Evolutionary conservation across 1,284 basidiomycete species (phyloP), one percentile per base, ranked within the genome.

Genomic region (Melampsora allii-populina): DNA sequence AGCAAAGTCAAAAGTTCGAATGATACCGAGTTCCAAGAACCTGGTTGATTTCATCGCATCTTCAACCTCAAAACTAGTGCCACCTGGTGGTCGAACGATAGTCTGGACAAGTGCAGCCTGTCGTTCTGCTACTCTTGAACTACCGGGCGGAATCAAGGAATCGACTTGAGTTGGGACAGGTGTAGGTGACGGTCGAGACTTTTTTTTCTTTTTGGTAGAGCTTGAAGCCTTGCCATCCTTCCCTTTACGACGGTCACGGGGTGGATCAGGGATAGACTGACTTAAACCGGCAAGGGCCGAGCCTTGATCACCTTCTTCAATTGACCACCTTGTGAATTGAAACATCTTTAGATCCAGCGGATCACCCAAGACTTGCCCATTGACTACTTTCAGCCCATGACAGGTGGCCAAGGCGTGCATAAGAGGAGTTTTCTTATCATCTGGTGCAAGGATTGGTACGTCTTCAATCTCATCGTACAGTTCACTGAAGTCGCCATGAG

Each of bases 1-100:
- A 3, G 95, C 92, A 80, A 99, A 99, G 80, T 99, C 96, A 79
- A 96, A 99, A 0, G 91, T 93, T 48, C 94, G 86, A 76, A 99
- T 92, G 33, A 98, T 95, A 50, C 96, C 96, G 66, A 98, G 84
- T 82, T 98, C 96, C 31, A 98, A 84, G 83, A 96, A 98, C 81
- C 96, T 91, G 0, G 94, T 92, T 79, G 92, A 92, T 89, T 95
- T 78, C n/a, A 76, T 24, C 10, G 71, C 71, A 50, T 74, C 71
- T 66, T 74, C 71, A 21, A 74, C 46, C 31, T 74, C 71, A 48
- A 74, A 74, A 21, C 53, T 74, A 42, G 88, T 90, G 76, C 89
- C 91, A 6, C 94, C 96, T 3, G 94, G 94, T 0, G 96, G 96
- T 4, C 96, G 86, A 0, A 98, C 96, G 33, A 99, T 92, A 1